phyloP scores from a whole-genome alignment of 2,329 filamentous ascomycete genomes.

The Diaporthe sp. region DNA sequence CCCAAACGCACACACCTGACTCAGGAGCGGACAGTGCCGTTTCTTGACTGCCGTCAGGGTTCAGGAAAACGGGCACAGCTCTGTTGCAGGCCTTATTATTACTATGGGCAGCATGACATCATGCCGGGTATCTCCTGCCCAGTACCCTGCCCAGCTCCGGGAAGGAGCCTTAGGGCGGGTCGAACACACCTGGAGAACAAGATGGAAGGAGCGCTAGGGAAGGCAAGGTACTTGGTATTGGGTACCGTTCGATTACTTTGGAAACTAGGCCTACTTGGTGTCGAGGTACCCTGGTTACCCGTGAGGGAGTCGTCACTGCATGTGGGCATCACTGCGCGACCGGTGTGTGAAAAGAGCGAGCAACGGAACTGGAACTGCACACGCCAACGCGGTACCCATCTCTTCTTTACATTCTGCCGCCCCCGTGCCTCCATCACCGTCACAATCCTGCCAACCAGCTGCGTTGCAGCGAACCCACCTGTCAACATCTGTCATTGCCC shows the following conservation, averaged over 20 bases:
- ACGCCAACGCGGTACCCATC: too few species aligned
- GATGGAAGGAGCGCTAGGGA: neutral
- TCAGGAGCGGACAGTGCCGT: constrained; percentile 12
- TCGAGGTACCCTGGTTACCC: neutral
- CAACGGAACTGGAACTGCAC: neutral
- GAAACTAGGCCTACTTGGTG: too few species aligned
- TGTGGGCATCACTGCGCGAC: constrained; percentile 6
- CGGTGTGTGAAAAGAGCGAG: neutral
- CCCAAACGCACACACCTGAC: constrained; percentile 15
- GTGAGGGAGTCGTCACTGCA: neutral
- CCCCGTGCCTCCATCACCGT: constrained; percentile 6
- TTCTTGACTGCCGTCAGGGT: neutral
- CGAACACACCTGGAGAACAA: neutral
- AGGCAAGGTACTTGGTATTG: neutral
- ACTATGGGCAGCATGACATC: constrained; percentile 20
- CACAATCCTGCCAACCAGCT: constrained; percentile 11
- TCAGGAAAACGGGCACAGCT: constrained; percentile 3
- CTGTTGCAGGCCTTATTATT: constrained; percentile 15
- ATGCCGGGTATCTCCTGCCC: neutral
- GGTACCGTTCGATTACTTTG: neutral
- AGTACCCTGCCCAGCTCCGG: neutral
- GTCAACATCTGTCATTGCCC: constrained; percentile 21
- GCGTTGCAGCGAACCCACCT: constrained; percentile 27
- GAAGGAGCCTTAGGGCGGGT: constrained; percentile 19
- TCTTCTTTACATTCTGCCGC: neutral